Conservation (phyloP, 371 early-diverging fungal genomes). For the Mucor circinelloides region DNA sequence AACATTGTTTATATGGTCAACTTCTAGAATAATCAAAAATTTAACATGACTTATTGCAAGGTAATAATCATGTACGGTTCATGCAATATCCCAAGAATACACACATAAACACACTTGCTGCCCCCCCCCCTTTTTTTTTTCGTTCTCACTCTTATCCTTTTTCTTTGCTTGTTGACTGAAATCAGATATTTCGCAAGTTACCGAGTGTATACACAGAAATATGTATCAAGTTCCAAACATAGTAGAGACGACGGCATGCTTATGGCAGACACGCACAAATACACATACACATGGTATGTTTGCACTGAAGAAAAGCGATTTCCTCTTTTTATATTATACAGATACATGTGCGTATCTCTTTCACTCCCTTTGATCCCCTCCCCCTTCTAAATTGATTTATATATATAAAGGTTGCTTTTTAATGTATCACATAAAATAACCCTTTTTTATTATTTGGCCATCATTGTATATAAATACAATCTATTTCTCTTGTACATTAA, state of each 20-base stretch:
- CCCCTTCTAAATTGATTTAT: background rate
- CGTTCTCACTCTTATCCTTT: background rate
- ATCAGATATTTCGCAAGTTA: background rate
- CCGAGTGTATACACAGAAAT: background rate
- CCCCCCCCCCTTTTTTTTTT: background rate
- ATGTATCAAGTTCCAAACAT: slow-evolving; percentile 10
- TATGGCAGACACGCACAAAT: background rate
- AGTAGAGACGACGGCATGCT: background rate
- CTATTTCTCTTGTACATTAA: background rate
- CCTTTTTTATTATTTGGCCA: background rate
- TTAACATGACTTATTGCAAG: background rate
- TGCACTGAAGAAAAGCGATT: too few relatives aligned
- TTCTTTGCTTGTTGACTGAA: background rate
- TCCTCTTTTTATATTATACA: too few relatives aligned
- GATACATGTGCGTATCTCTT: background rate
- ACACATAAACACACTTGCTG: slow-evolving; percentile 3
- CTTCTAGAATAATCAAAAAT: slow-evolving; percentile 15
- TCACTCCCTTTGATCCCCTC: background rate
- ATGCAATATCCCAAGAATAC: slow-evolving; percentile 18
- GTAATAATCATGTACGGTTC: background rate
- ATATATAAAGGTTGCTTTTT: slow-evolving; percentile 13
- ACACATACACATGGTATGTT: too few relatives aligned
- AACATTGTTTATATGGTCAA: background rate
- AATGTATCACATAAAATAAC: slow-evolving; percentile 16
- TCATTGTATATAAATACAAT: background rate